Evolutionary conservation across 2,329 filamentous ascomycete species (phyloP), one percentile per base, ranked within the genome.

Genomic region (Colletotrichum cuscutae): DNA sequence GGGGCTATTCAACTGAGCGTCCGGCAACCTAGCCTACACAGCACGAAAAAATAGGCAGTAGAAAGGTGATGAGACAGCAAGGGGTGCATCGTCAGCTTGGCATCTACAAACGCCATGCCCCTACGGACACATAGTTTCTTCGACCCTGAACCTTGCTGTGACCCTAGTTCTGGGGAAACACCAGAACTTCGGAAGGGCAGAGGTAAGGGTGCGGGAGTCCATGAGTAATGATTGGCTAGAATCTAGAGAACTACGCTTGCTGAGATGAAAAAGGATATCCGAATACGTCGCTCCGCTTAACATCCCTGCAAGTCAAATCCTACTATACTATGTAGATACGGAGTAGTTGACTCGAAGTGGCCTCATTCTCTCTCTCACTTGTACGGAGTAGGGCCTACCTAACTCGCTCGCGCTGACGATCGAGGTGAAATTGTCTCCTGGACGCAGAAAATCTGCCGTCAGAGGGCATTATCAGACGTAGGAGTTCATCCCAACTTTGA

Each of bases 61-160:
- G 46, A 54, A 56, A 24, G 30, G 26, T 24, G 15, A 56, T 28
- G 53, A 30, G 49, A 53, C 19, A n/a, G 53, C 58, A 72, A 58
- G 22, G 52, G 57, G 63, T n/a, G 58, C 62, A 56, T 58, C 60
- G 53, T 24, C 54, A 52, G 15, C 53, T 66, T 54, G 53, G 67
- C 60, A 24, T n/a, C 53, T 35, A 30, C 5, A 52, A 9, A 22
- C 53, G 63, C 53, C 53, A 59, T 46, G 24, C 53, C 22, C 32
- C 46, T 24, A 37, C 49, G 59, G 11, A 49, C n/a, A 11, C 59
- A 62, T 62, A 32, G 24, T 32, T 46, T 42, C 37, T 26, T 49
- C 59, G 11, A 30, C 37, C 35, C 53, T 66, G 54, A 42, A 58
- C 53, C 53, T n/a, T 65, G 32, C 13, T 30, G 22, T 24, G 9